Percentiles rank a stretch among this genome's conserved stretches.
phyloP scores from a whole-genome alignment of 768 basidiomycete genomes.

The Boletales sp. region DNA sequence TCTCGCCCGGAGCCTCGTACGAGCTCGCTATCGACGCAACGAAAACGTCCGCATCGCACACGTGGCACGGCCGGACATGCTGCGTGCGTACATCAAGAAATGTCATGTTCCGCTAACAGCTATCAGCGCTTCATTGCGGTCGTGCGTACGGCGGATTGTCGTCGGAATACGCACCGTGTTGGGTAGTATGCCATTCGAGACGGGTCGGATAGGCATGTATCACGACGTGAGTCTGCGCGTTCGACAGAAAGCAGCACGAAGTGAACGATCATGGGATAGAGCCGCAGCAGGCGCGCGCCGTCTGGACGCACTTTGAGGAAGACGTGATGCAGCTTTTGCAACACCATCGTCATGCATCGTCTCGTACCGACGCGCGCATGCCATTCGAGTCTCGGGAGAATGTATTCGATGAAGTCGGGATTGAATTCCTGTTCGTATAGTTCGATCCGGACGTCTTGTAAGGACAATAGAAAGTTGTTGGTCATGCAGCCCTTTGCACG shows the following conservation, averaged over 20 bases:
- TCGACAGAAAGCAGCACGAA: background rate
- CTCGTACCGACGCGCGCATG: slow-evolving; percentile 77
- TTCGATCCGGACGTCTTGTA: slow-evolving; percentile 80
- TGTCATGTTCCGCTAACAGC: slow-evolving; percentile 93
- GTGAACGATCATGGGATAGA: background rate
- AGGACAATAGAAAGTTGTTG: slow-evolving; percentile 88
- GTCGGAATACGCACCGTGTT: slow-evolving; percentile 76
- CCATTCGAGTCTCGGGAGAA: slow-evolving; percentile 92
- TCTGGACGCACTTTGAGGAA: slow-evolving; percentile 76
- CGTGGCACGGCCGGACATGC: too few species aligned
- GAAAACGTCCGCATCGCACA: too few species aligned
- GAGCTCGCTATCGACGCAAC: too few species aligned
- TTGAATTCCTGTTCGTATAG: slow-evolving; percentile 86
- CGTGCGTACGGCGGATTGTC: background rate
- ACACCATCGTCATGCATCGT: slow-evolving; percentile 78
- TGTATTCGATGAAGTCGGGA: slow-evolving; percentile 77
- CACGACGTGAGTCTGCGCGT: slow-evolving; percentile 77
- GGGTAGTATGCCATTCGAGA: slow-evolving; percentile 92
- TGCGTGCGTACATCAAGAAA: too few species aligned
- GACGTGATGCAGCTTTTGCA: slow-evolving; percentile 85
- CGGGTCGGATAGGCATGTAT: slow-evolving; percentile 83
- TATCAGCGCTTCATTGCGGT: slow-evolving; percentile 31
- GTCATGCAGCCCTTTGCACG: slow-evolving; percentile 89
- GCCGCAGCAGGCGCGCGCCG: too few species aligned
- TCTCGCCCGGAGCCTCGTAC: too few species aligned